phyloP scores from a whole-genome alignment of 1,284 basidiomycete species.

The Heliocybe sulcata region DNA sequence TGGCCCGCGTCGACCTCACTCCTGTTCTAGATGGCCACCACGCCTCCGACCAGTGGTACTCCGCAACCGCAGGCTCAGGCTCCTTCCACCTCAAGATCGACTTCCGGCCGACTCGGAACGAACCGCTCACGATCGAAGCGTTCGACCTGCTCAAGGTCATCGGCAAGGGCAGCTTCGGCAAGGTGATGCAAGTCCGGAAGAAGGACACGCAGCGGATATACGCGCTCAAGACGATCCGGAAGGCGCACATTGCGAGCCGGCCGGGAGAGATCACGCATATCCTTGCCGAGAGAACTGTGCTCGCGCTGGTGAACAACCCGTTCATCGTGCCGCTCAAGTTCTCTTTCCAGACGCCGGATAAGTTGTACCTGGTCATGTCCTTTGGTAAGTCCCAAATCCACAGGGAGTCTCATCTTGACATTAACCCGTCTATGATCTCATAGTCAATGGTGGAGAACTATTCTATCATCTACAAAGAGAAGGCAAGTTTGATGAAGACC shows the following conservation, averaged over 20 bases:
- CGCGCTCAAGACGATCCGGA: constrained; percentile 97
- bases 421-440: not conserved
- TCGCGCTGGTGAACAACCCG: constrained; percentile 96
- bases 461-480: constrained; percentile 98
- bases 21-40: constrained; percentile 81
- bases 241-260: constrained; percentile 96
- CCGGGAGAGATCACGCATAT: constrained; percentile 98
- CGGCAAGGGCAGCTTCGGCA: constrained; percentile 96
- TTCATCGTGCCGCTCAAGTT: constrained; percentile 99
- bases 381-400: constrained; percentile 55
- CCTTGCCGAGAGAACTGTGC: constrained; percentile 92
- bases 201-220: constrained; percentile 98
- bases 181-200: constrained; percentile 98
- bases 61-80: constrained; percentile 77
- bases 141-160: constrained; percentile 98
- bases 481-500: constrained; percentile 91
- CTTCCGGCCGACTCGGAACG: constrained; percentile 81
- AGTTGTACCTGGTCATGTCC: constrained; percentile 95
- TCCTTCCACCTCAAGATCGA: constrained; percentile 95
- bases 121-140: constrained; percentile 87
- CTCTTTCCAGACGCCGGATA: constrained; percentile 97
- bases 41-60: constrained; percentile 84
- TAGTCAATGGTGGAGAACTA: constrained; percentile 95
- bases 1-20: constrained; percentile 87
- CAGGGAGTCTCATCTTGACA: not conserved